Evolutionary conservation across 78 protist genomes (phyloP).

Genomic region (Bigelowiella natans): DNA sequence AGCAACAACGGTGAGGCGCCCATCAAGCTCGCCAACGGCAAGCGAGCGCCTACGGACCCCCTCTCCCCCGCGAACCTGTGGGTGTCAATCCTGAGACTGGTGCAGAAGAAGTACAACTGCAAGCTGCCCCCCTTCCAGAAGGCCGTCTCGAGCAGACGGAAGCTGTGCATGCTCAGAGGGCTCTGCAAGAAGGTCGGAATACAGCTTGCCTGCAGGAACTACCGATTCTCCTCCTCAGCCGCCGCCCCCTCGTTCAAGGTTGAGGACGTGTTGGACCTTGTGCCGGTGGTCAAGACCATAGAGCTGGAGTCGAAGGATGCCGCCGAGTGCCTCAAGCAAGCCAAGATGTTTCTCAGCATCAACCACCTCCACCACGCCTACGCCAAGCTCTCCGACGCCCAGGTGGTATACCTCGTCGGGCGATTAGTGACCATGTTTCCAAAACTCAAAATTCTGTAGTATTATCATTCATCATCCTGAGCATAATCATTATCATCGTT

Average conservation of each 20-base stretch:
- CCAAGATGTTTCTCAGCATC: not conserved
- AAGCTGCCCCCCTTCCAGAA: not conserved
- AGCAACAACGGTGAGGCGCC: no score
- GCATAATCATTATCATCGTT: no score
- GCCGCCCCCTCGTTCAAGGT: no score
- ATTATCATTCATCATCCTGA: no score
- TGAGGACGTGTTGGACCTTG: no score
- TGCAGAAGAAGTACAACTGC: not conserved
- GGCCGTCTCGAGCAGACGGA: not conserved
- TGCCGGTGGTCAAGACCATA: not conserved
- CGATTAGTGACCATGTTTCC: no score
- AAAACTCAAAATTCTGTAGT: no score
- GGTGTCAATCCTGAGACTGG: not conserved
- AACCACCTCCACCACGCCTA: not conserved
- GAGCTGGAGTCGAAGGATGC: not conserved
- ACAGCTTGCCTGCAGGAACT: no score
- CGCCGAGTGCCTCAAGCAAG: not conserved
- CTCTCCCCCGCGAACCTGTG: not conserved
- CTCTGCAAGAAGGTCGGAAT: not conserved
- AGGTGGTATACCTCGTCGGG: no score
- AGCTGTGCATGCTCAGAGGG: not conserved
- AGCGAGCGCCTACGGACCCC: not conserved
- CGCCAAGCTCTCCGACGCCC: not conserved
- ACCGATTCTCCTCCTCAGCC: no score
- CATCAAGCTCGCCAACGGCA: no score